phyloP scores from a whole-genome alignment of 139 green algal species.

The Trebouxia sp. region DNA sequence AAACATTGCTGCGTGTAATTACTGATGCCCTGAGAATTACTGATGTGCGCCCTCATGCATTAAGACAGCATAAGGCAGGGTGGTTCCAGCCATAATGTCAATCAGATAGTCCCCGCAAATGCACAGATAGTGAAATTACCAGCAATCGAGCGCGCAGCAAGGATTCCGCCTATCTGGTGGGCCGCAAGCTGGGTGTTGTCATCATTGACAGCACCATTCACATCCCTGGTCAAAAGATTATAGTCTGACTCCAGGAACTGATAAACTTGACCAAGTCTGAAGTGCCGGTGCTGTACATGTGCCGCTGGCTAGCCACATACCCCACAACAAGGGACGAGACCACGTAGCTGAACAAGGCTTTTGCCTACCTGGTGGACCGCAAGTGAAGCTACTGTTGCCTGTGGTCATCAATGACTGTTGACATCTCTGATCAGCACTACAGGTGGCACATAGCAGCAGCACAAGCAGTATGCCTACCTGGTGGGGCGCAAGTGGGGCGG shows the following conservation, averaged over 20 bases:
- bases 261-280: constrained; percentile 35
- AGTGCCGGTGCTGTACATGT: constrained; percentile 51
- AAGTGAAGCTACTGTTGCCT: constrained; percentile 50
- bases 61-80: too few relatives aligned
- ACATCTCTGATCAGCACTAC: constrained; percentile 47
- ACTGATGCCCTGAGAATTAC: too few relatives aligned
- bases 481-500: constrained; percentile 45
- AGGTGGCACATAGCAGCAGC: background rate
- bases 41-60: too few relatives aligned
- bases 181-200: constrained; percentile 42
- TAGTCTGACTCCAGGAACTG: constrained; percentile 79
- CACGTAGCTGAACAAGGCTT: too few relatives aligned
- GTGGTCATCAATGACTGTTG: constrained; percentile 49
- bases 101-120: too few relatives aligned
- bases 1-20: too few relatives aligned
- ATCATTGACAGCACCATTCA: constrained; percentile 46
- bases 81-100: too few relatives aligned
- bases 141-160: too few relatives aligned
- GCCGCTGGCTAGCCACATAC: constrained; percentile 75
- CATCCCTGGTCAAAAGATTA: constrained; percentile 45
- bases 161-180: background rate
- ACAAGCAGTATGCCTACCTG: too few relatives aligned
- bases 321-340: constrained; percentile 45
- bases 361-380: constrained; percentile 13
- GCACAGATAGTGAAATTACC: too few relatives aligned